Conservation (phyloP, 805 yeast species). For the Saitoella complicata region DNA sequence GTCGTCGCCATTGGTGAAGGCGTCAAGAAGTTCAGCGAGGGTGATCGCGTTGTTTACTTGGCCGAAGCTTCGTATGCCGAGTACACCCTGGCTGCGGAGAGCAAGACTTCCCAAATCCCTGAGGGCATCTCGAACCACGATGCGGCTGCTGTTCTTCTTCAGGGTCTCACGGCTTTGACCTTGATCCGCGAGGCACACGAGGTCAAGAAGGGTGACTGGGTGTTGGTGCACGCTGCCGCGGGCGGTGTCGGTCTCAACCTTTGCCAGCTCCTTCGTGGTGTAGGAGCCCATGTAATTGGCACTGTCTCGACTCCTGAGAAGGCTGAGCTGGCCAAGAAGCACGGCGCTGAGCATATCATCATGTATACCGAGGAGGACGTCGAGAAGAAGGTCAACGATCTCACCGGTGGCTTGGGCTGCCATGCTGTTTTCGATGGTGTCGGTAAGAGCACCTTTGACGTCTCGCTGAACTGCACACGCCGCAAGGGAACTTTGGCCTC, state of each 20-base stretch:
- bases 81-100: slow-evolving; percentile 28
- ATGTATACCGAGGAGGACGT: slow-evolving; percentile 37
- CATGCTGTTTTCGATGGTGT: slow-evolving; percentile 55
- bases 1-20: slow-evolving; percentile 47
- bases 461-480: slow-evolving; percentile 29
- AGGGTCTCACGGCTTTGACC: slow-evolving; percentile 68
- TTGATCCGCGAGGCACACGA: slow-evolving; percentile 49
- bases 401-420: slow-evolving; percentile 54
- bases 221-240: slow-evolving; percentile 82
- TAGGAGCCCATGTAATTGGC: slow-evolving; percentile 74
- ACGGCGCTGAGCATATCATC: slow-evolving; percentile 66
- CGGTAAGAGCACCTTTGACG: slow-evolving; percentile 62
- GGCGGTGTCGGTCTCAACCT: slow-evolving; percentile 80
- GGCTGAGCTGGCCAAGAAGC: slow-evolving; percentile 41
- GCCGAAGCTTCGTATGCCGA: slow-evolving; percentile 50
- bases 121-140: slow-evolving; percentile 28
- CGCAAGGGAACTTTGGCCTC: slow-evolving; percentile 61
- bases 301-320: slow-evolving; percentile 67
- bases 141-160: slow-evolving; percentile 47
- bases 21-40: slow-evolving; percentile 40
- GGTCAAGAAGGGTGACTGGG: slow-evolving; percentile 52
- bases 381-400: slow-evolving; percentile 35
- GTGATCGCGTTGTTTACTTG: slow-evolving; percentile 54
- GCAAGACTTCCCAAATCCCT: slow-evolving; percentile 32
- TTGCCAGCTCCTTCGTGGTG: slow-evolving; percentile 41